Base-by-base conservation (phyloP, 2,329 filamentous ascomycete species). In the Alternaria arbusti region DNA sequence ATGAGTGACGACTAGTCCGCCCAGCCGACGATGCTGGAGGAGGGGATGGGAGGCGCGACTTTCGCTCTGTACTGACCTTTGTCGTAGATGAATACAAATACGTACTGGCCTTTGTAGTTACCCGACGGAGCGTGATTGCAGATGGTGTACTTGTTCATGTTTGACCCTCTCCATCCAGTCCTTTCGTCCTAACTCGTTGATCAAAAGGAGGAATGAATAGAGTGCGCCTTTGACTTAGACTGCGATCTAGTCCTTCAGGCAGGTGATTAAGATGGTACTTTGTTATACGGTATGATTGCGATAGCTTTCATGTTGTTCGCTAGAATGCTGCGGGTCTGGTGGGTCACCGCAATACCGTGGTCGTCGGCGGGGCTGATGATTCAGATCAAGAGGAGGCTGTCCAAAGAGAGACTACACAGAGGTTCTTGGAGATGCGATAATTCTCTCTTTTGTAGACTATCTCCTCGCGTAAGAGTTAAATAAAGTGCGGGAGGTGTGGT, bases 91-190 rank as follows among this genome's bases (percentile, higher is more conserved):
- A n/a, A n/a, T n/a, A n/a, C n/a, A n/a, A n/a, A n/a, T 54, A 68
- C 84, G 71, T 88, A 90, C 70, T 85, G 78, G 65, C 83, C 84
- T 12, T 70, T 81, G 55, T 85, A 82, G 81, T 90, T 90, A 36
- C 30, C 30, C 13, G 88, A 83, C 65, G 89, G 86, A 70, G 82
- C 84, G 84, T 97, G 97, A 87, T 97, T 95, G 90, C 93, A 97
- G 74, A 96, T 93, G 30, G 91, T 94, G 84, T 72, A 77, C 67
- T 74, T 75, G 63, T 71, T 72, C 69, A 77, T 62, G 3, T 45
- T 52, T 0, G 71, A 72, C 9, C 55, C 8, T 10, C 32, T 36
- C 32, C 15, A n/a, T 36, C 32, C 15, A n/a, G 32, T n/a, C 32
- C 15, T 36, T 9, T n/a, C 8, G 15, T 0, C 2, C 15, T 36